Conservation (phyloP, 73 alveolate genomes). For the Loxodes magnus region DNA sequence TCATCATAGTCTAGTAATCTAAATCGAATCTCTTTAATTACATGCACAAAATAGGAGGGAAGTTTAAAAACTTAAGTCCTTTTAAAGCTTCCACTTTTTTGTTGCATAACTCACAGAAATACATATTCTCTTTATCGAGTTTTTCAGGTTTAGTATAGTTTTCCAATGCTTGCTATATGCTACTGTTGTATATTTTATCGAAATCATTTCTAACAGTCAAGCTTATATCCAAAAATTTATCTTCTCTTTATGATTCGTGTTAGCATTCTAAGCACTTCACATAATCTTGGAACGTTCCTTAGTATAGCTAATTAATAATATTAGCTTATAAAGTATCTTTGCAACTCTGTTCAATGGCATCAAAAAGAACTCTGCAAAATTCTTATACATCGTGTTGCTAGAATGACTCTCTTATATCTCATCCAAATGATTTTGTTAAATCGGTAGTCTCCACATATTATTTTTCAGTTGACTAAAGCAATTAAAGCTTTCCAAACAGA, state of each 20-base stretch:
- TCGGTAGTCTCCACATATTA: constrained; percentile 13
- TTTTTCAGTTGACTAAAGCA: constrained; percentile 6
- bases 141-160: constrained; percentile 74
- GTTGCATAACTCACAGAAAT: constrained; percentile 71
- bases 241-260: constrained; percentile 45
- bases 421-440: constrained; percentile 35
- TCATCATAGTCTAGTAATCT: constrained; percentile 47
- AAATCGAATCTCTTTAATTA: constrained; percentile 74
- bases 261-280: constrained; percentile 77
- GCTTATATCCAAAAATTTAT: constrained; percentile 69
- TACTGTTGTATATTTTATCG: constrained; percentile 60
- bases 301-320: constrained; percentile 24
- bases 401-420: constrained; percentile 28
- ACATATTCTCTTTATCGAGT: constrained; percentile 69
- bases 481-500: constrained; percentile 43
- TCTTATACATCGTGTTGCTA: constrained; percentile 66
- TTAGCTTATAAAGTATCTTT: constrained; percentile 37
- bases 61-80: constrained; percentile 54
- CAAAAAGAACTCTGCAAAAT: constrained; percentile 87
- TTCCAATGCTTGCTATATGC: constrained; percentile 79
- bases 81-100: constrained; percentile 80
- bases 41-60: constrained; percentile 61
- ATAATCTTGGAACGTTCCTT: constrained; percentile 58
- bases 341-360: constrained; percentile 75
- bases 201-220: constrained; percentile 70